Base-by-base conservation (phyloP, 345 rosid genomes). In the Gossypium anomalum region DNA sequence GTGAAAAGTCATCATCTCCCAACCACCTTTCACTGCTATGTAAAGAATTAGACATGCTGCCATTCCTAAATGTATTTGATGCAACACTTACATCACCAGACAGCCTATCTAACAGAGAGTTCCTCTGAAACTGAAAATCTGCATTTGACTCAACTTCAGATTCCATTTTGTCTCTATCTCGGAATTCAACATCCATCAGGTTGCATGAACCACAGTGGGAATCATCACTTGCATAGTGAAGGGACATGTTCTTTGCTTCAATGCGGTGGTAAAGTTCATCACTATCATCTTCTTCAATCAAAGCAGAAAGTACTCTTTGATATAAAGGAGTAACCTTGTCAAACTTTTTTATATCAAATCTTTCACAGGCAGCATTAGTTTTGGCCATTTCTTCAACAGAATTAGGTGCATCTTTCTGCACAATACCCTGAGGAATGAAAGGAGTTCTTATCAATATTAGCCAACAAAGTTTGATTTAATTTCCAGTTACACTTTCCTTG, bases 181-280 rank as follows among this genome's bases (percentile, higher is more conserved):
- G 93, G 77, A 87, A 80, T 77, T 93, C 99, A 41, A 87, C 79
- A 79, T 95, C 99, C 66, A 89, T 87, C 78, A 83, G 89, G 80
- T 90, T 93, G 74, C 98, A 95, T 27, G 98, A 91, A 84, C 97
- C 97, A 78, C 94, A 91, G 78, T 93, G 97, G 80, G 99, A 95
- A 83, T 91, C 98, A 85, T 95, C 99, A 75, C 99, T 93, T 23
- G 88, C 90, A 63, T 91, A 87, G 80, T 95, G 98, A 72, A 89
- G 88, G 65, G 94, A 82, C 82, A 89, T 76, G 77, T 84, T 90
- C 79, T 89, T 93, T 71, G 90, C 92, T 83, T 90, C 97, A 23
- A 78, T 67, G 12, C 83, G 85, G 56, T 79, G 85, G 83, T 74
- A 84, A 62, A 84, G 73, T 81, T 93, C 99, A 71, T 93, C 99